Conservation (phyloP, 2,329 filamentous ascomycete genomes). For the Thielaviopsis musarum region DNA sequence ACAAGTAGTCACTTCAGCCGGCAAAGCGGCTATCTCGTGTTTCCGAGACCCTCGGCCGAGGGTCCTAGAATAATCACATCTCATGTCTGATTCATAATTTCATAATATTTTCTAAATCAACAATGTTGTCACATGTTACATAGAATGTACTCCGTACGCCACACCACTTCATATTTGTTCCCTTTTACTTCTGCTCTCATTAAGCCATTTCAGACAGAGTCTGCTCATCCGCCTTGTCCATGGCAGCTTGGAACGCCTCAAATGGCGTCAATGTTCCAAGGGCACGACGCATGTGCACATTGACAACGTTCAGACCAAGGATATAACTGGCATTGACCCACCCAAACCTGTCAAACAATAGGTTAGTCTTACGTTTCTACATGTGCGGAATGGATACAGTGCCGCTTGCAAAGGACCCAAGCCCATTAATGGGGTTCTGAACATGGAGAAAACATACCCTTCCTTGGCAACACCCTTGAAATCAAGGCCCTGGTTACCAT, state of each 20-base stretch:
- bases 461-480: constrained; percentile 93
- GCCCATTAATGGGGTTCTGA: not conserved
- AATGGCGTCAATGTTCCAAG: constrained; percentile 78
- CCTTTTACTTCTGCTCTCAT: not conserved
- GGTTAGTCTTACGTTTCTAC: not conserved
- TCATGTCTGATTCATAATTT: not conserved
- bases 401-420: not conserved
- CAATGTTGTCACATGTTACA: not conserved
- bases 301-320: constrained; percentile 76
- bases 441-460: constrained; percentile 47
- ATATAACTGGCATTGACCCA: constrained; percentile 99
- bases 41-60: constrained; percentile 1
- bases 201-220: constrained; percentile 28
- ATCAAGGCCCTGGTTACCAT: constrained; percentile 88
- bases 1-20: not conserved
- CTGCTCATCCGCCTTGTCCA: constrained; percentile 37
- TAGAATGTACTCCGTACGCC: not conserved
- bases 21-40: not conserved
- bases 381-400: not conserved
- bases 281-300: constrained; percentile 75
- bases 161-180: not conserved
- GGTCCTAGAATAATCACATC: not conserved
- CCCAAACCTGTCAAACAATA: constrained; percentile 50
- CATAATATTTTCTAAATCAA: not conserved
- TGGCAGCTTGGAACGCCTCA: constrained; percentile 60